Evolutionary conservation across 148 eudicot genomes (phyloP), one percentile per base, ranked within the genome.

Genomic region (Vaccinium darrowii): DNA sequence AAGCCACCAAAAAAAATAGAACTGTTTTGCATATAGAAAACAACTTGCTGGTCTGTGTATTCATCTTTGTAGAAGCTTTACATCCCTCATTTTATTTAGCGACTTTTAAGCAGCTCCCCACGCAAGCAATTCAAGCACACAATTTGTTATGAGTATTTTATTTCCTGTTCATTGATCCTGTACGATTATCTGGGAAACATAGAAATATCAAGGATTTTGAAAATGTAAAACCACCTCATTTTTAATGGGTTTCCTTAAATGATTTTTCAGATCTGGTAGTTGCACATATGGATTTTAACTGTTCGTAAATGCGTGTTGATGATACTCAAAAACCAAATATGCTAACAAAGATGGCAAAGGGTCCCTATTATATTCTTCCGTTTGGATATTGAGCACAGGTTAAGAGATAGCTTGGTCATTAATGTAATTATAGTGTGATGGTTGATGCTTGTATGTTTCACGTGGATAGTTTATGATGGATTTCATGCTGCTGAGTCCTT

Each of bases 401-500:
- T 79, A 36, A 79, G 27, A 14, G 51, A 79, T 71, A 36, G n/a
- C n/a, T 11, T 51, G 80, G n/a, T 23, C 23, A 2, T 60, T 51
- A 71, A 47, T 79, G 39, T 8, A 54, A 60, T 65, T 14, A 52
- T 67, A 36, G 52, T 52, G 54, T 14, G 21, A 76, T 78, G 36
- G 25, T 71, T 84, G 21, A 74, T 53, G 51, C 2, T 39, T 76
- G 58, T 13, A 7, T 76, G 21, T n/a, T 74, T 16, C 33, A 9
- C 63, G 7, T 43, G 74, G 56, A 21, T 36, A 9, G 33, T 39
- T 80, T 60, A 33, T 71, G 30, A 11, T 71, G 86, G 33, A 80
- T 27, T 80, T 9, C 78, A 52, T 53, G 25, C 13, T 56, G 71
- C 81, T 58, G 84, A 85, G 30, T 77, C 43, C 47, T 76, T 82